Percentiles rank a stretch among this genome's conserved stretches.
These are phyloP conservation scores for Periglandula ipomoeae DNA, from an alignment of 2,329 filamentous ascomycete genomes.

Conservation along the genomic window DNA sequence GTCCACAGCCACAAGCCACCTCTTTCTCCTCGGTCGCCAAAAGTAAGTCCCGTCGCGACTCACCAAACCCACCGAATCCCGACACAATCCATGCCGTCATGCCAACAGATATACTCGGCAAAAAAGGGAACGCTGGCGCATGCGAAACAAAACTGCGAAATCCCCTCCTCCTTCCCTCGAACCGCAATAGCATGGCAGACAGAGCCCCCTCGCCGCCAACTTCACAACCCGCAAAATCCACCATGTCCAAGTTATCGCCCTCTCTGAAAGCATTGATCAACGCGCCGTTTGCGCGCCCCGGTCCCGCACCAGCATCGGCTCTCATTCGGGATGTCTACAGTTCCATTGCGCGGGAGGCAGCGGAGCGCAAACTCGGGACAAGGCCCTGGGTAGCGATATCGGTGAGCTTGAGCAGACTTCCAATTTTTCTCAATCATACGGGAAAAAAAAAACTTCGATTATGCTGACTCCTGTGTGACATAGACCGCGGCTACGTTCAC, in stretches of 20 bases:
- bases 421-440: neutral
- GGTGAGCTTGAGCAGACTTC: constrained; percentile 28
- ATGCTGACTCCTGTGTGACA: neutral
- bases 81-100: neutral
- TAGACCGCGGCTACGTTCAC: constrained; percentile 77
- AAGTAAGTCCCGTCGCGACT: neutral
- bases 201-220: neutral
- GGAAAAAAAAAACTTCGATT: no score
- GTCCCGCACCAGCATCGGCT: constrained; percentile 53
- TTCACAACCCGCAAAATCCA: neutral
- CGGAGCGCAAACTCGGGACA: constrained; percentile 49
- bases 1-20: neutral
- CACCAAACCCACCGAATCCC: no score
- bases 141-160: neutral
- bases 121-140: no score
- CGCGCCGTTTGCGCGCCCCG: constrained; percentile 55
- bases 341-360: constrained; percentile 53
- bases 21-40: neutral
- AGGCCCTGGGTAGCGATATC: constrained; percentile 60
- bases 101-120: neutral
- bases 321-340: constrained; percentile 56
- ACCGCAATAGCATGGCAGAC: neutral
- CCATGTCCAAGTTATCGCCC: constrained; percentile 65
- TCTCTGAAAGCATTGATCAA: constrained; percentile 67
- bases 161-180: neutral